A percentile compares a stretch with the other conserved stretches of the same genome.
phyloP scores from a whole-genome alignment of 768 basidiomycete genomes.

The Leucosporidium scottii region DNA sequence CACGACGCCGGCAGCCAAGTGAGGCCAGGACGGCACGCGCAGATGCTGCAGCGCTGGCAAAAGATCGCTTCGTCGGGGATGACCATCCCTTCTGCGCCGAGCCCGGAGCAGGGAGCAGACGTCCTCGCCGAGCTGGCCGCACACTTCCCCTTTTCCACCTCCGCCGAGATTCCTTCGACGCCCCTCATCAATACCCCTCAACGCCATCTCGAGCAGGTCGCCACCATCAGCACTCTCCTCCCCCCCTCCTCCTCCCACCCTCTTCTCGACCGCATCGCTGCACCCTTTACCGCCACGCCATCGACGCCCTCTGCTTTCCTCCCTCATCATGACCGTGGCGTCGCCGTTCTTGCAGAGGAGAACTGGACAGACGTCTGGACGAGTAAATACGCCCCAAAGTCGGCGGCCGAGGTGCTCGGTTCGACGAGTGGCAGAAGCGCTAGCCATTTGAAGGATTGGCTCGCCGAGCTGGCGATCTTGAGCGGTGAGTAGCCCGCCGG shows the following conservation, averaged over 20 bases:
- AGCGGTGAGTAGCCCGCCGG: not conserved
- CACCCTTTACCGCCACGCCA: not conserved
- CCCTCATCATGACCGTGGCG: not conserved
- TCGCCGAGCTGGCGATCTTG: constrained; percentile 62
- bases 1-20: constrained; percentile 1
- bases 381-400: constrained; percentile 65
- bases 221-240: not conserved
- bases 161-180: not conserved
- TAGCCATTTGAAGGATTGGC: constrained; percentile 68
- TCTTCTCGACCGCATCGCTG: constrained; percentile 22
- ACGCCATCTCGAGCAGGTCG: not conserved
- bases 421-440: constrained; percentile 59
- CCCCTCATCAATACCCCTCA: not conserved
- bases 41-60: not conserved
- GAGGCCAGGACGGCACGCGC: not conserved
- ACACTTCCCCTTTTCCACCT: not conserved
- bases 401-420: constrained; percentile 68
- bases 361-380: constrained; percentile 54
- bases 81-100: not conserved
- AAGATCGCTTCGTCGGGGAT: too few relatives aligned
- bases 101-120: not conserved
- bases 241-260: constrained; percentile 9
- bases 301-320: not conserved
- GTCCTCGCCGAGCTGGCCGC: not conserved
- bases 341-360: not conserved